Evolutionary conservation across 2,329 filamentous ascomycete species (phyloP), one percentile per base, ranked within the genome.

Genomic region (Rasamsonia emersonii): DNA sequence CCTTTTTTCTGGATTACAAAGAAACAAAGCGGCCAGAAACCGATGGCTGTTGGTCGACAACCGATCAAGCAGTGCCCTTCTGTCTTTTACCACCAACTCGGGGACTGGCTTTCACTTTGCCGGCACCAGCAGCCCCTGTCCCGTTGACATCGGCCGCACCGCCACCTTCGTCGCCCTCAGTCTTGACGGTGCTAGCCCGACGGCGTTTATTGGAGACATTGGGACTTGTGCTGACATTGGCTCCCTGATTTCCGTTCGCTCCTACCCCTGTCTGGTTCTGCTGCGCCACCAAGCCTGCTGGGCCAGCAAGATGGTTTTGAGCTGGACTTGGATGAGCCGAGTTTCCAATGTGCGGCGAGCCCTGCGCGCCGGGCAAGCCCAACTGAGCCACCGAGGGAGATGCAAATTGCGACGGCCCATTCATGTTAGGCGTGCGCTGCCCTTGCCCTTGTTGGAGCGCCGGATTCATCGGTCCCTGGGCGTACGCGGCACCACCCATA

Each of bases 181-280:
- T 56, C 51, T 79, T 79, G 35, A 76, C 71, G 9, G 68, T 68
- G 52, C 75, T 78, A 16, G 67, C 56, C 38, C 75, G 62, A 38
- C 75, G 67, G 37, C 71, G 62, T 54, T 79, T 79, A 46, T 67
- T 68, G 28, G 60, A 68, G 25, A 75, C 67, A 43, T 73, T 77
- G 2, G 75, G 75, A 42, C 75, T 79, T 4, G 75, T 77, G 42
- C 74, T 78, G 18, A 73, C 71, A 45, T 72, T 77, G 6, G 68
- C 63, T 3, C 63, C 67, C 41, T 61, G 54, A 34, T 47, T 56
- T 32, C 51, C 70, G 51, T 66, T 73, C 9, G 60, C 55, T 41
- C 67, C 71, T n/a, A 68, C 67, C 28, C 67, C 68, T 46, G 70
- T 67, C 40, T 73, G 72, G 47, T 61, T 73, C 50, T 67, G 69